Base-by-base conservation (phyloP, 345 rosid genomes). In the Boechera stricta region DNA sequence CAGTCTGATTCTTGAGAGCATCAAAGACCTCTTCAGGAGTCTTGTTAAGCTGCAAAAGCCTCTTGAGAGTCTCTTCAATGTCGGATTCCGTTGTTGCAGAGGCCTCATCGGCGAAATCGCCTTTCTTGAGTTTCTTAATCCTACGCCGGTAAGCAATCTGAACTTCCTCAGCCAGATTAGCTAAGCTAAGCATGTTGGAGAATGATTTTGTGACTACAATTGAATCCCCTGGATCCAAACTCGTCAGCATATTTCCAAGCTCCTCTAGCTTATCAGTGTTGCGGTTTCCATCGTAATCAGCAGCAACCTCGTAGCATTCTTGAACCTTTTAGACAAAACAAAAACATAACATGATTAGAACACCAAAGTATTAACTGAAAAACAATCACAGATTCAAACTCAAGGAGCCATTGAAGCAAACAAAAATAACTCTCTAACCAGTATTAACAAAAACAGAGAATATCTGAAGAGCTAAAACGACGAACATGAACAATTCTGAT, bases 131-230 rank as follows among this genome's bases (percentile, higher is more conserved):
- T 76, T 88, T 90, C 82, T 84, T 90, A 10, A 74, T 79, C 83
- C 99, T 80, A 29, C 98, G 81, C 21, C 99, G 56, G 82, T 85
- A 81, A 1, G 98, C 99, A 81, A 95, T 95, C 81, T 95, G 99
- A 73, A 95, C 98, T 83, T 95, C 99, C 80, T 95, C 99, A 6
- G 99, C 98, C 59, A 95, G 68, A 80, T 95, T 95, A 59, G 96
- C 99, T 84, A 95, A 79, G 79, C 83, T 95, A 79, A 95, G 98
- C 99, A 95, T 95, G 85, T 93, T 92, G 62, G 98, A 81, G 77
- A 94, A 94, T 12, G 98, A 81, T 69, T 94, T 94, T 0, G 98
- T 84, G 71, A 94, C 74, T 2, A 94, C 98, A 68, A 94, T 94
- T 0, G 97, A 89, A 72, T 94, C 98, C 49, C 98, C 98, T 16